Base-by-base conservation (phyloP, 179 eudicot genomes). In the Gypsophila paniculata region DNA sequence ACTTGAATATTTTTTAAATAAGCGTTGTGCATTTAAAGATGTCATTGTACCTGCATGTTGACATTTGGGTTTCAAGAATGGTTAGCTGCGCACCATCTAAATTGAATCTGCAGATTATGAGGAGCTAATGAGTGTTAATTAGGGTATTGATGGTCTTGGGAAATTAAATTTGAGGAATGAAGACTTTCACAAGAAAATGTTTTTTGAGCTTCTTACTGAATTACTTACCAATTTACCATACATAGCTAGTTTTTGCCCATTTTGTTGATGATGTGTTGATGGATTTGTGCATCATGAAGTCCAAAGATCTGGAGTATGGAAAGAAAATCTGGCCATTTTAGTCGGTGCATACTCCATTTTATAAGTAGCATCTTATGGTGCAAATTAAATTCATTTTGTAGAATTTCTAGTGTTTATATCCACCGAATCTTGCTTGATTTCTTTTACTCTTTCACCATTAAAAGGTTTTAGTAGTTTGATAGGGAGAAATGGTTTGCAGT, bases 51-150 rank as follows among this genome's bases (percentile, higher is more conserved):
- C 23, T 54, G 25, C 25, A 18, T 18, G 59, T 54, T n/a, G 18
- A 54, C 59, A 54, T 54, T 54, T 54, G 0, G 59, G 59, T 54
- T 54, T 8, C 23, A 54, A 54, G 59, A n/a, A 54, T 54, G 59
- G 59, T n/a, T 54, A 54, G 1, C 18, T 54, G 25, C 10, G 5
- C 22, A 54, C n/a, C 9, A 3, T 54, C 59, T 54, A n/a, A 3
- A 5, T 18, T 54, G 59, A 18, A 54, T 54, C 23, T 7, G 21
- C 59, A 54, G 59, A 18, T 54, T 54, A n/a, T 54, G 22, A 54
- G 23, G 23, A 54, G 22, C 10, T n/a, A 54, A 6, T 52, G 19
- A 52, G 21, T 52, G 19, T 4, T 17, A 19, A 54, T 9, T 18
- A 54, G 59, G 59, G 23, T 19, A 54, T 19, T 54, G 8, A 18